Conservation (phyloP, 371 early-diverging fungal genomes). For the Smittium mucronatum region DNA sequence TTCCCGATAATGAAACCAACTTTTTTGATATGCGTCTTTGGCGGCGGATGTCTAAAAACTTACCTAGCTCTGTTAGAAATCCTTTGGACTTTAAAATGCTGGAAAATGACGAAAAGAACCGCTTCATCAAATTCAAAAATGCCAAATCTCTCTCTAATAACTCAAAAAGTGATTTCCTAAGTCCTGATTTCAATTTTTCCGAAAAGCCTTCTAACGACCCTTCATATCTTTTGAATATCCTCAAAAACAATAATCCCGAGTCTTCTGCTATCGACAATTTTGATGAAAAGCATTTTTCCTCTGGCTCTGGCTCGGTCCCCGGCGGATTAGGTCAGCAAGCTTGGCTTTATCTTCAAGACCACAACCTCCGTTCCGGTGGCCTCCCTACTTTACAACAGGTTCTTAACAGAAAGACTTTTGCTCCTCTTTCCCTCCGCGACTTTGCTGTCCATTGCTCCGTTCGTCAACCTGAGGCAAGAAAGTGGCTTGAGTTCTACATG, state of each 20-base stretch:
- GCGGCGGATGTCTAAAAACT: slow-evolving; percentile 26
- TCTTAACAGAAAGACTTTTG: slow-evolving; percentile 26
- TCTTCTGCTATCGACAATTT: not conserved
- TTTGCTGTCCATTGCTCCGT: slow-evolving; percentile 35
- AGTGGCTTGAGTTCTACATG: slow-evolving; percentile 37
- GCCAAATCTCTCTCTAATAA: slow-evolving; percentile 8
- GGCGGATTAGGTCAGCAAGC: slow-evolving; percentile 13
- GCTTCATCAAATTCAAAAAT: slow-evolving; percentile 10
- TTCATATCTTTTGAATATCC: not conserved
- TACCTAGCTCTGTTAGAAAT: slow-evolving; percentile 27
- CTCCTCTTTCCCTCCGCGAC: slow-evolving; percentile 32
- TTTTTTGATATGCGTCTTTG: slow-evolving; percentile 25
- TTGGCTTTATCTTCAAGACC: slow-evolving; percentile 35
- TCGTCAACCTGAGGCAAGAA: slow-evolving; percentile 33
- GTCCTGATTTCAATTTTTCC: not conserved
- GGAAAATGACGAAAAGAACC: slow-evolving; percentile 30
- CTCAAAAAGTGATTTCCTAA: slow-evolving; percentile 14
- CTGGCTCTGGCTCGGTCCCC: slow-evolving; percentile 2
- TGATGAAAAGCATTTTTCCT: not conserved
- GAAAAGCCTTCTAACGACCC: not conserved
- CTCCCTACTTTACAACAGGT: slow-evolving; percentile 35
- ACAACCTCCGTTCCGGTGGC: slow-evolving; percentile 31
- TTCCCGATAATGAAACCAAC: slow-evolving; percentile 14
- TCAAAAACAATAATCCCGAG: not conserved
- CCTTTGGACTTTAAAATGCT: slow-evolving; percentile 33